Evolutionary conservation across 371 early-diverging fungal species (phyloP).

Genomic region (Mucor lusitanicus): DNA sequence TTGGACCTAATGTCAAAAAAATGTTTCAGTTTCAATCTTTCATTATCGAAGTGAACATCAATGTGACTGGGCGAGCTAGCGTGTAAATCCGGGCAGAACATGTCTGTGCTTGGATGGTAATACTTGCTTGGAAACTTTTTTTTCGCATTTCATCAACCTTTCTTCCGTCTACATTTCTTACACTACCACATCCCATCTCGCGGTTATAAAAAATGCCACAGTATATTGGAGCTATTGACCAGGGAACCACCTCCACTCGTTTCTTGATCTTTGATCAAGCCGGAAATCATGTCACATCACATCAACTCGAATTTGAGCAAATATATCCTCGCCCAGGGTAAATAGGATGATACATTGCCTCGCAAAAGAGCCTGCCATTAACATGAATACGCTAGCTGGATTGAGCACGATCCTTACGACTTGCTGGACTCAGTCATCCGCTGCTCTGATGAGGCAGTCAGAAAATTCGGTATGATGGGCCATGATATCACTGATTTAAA

Average conservation of each 20-base stretch:
- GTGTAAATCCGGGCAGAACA: slow-evolving; percentile 4
- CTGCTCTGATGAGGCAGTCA: slow-evolving; percentile 72
- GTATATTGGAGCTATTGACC: slow-evolving; percentile 91
- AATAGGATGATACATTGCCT: background rate
- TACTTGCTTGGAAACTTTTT: background rate
- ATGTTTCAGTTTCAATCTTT: slow-evolving; percentile 3
- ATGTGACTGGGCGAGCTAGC: slow-evolving; percentile 1
- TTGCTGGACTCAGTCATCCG: slow-evolving; percentile 71
- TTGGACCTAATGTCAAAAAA: background rate
- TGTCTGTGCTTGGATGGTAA: slow-evolving; percentile 4
- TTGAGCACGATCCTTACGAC: slow-evolving; percentile 86
- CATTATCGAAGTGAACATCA: background rate
- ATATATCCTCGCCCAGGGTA: slow-evolving; percentile 83
- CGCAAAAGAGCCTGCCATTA: background rate
- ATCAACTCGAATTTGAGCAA: slow-evolving; percentile 86
- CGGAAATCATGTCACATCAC: slow-evolving; percentile 74
- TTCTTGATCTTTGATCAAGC: slow-evolving; percentile 89
- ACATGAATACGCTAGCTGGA: slow-evolving; percentile 65
- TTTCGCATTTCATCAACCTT: background rate
- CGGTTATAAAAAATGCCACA: slow-evolving; percentile 25
- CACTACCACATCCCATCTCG: background rate
- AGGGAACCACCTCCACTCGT: slow-evolving; percentile 93
- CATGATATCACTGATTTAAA: slow-evolving; percentile 66
- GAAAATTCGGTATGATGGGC: slow-evolving; percentile 70
- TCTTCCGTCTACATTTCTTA: slow-evolving; percentile 1